Percentiles rank a stretch among this genome's conserved stretches.
Evolutionary conservation across 768 basidiomycete species (phyloP).

Genomic region (Macrolepiota dolichaula): DNA sequence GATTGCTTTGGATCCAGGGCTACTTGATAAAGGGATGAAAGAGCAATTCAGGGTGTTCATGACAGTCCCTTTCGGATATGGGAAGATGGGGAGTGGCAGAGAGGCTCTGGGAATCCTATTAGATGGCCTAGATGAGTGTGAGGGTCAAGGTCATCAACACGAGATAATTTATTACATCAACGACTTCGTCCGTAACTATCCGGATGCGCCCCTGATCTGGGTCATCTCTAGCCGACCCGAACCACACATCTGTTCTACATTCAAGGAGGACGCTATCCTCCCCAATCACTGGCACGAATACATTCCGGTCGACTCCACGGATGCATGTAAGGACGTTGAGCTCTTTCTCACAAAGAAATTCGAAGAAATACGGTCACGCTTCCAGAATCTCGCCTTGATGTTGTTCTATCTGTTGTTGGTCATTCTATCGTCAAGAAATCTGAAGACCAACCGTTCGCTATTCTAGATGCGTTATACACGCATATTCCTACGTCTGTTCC

Average conservation of each 20-base stretch:
- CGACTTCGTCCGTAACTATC: neutral
- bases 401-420: neutral
- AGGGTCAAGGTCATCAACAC: neutral
- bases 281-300: neutral
- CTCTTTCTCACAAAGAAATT: no score
- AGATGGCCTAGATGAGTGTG: no score
- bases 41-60: neutral
- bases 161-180: neutral
- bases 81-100: neutral
- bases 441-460: neutral
- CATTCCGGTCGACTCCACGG: neutral
- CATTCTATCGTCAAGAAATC: no score
- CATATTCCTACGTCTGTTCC: neutral
- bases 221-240: neutral
- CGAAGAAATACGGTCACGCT: neutral
- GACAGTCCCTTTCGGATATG: neutral
- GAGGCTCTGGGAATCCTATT: neutral
- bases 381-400: neutral
- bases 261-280: no score
- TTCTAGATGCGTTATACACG: no score
- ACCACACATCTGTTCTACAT: neutral
- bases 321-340: neutral
- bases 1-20: neutral
- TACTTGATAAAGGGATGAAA: neutral
- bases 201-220: neutral